Percentiles rank a stretch among this genome's conserved stretches.
Evolutionary conservation across 1,284 basidiomycete species (phyloP).

Genomic region (Leccinum solheimii): DNA sequence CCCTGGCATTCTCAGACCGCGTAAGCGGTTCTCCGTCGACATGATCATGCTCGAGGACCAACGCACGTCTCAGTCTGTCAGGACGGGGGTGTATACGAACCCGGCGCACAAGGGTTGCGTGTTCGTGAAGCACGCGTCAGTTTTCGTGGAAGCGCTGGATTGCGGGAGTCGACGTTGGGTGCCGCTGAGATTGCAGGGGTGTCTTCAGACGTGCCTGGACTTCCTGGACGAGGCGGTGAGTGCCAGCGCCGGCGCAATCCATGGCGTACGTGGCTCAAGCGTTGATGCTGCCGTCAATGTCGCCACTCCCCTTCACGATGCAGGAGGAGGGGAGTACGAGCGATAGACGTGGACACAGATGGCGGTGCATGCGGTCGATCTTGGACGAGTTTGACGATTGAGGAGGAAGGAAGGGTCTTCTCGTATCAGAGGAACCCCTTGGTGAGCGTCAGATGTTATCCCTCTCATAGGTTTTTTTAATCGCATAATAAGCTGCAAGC

Average conservation of each 20-base stretch:
- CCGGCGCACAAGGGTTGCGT: not conserved
- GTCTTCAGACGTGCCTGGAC: conserved; percentile 57
- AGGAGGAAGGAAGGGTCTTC: not conserved
- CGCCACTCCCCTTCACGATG: not conserved
- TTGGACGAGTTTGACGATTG: not conserved
- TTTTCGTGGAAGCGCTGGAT: not conserved
- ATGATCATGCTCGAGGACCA: conserved; percentile 4
- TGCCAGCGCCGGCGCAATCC: not conserved
- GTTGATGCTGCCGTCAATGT: not conserved
- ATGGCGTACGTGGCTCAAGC: not conserved
- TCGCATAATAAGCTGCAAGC: not conserved
- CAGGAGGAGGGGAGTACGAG: not conserved
- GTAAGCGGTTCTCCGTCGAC: conserved; percentile 21
- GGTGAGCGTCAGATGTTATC: too few species aligned
- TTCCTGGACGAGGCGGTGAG: conserved; percentile 23
- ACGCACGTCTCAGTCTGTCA: not conserved
- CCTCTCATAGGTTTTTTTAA: not conserved
- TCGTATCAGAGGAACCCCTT: too few species aligned
- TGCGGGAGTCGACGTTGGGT: not conserved
- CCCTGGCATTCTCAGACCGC: conserved; percentile 32
- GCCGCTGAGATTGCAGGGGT: conserved; percentile 61
- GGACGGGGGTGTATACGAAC: not conserved
- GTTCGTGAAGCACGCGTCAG: not conserved
- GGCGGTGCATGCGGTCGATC: not conserved
- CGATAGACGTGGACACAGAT: not conserved